These are phyloP conservation scores for Cyclospora cayetanensis DNA, from an alignment of 169 alveolate species.

Conservation along the genomic window DNA sequence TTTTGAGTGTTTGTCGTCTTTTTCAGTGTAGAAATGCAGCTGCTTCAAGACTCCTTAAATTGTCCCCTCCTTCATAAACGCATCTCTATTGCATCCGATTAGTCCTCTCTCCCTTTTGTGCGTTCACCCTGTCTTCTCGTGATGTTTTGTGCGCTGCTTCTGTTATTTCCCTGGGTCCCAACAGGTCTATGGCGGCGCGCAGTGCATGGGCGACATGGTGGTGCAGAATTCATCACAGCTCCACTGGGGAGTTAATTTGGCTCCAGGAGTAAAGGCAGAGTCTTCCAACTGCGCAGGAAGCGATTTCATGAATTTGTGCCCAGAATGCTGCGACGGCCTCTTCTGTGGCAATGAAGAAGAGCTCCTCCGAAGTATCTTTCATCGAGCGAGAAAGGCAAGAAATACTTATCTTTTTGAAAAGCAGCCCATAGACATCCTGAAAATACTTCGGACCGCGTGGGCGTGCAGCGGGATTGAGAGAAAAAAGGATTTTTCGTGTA, in stretches of 20 bases:
- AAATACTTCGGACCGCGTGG: no score
- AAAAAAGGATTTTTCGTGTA: no score
- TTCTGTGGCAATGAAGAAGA: not conserved
- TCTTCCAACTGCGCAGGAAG: not conserved
- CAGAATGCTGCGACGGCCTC: not conserved
- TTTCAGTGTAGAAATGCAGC: no score
- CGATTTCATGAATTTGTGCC: not conserved
- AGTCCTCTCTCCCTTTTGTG: not conserved
- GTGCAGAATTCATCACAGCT: not conserved
- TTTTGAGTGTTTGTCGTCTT: no score
- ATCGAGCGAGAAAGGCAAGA: not conserved
- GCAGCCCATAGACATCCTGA: no score
- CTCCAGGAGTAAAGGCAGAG: not conserved
- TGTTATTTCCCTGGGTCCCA: not conserved
- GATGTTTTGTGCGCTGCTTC: not conserved
- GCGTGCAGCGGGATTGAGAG: no score
- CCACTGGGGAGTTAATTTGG: not conserved
- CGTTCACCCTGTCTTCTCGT: not conserved
- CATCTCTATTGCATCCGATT: no score
- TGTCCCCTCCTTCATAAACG: no score
- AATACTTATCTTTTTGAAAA: no score
- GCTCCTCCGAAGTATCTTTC: not conserved
- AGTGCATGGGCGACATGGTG: constrained; percentile 21
- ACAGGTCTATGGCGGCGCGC: not conserved
- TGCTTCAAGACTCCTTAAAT: no score